Evolutionary conservation across 441 rosid species (phyloP).

Genomic region (Dalechampia spathulata): DNA sequence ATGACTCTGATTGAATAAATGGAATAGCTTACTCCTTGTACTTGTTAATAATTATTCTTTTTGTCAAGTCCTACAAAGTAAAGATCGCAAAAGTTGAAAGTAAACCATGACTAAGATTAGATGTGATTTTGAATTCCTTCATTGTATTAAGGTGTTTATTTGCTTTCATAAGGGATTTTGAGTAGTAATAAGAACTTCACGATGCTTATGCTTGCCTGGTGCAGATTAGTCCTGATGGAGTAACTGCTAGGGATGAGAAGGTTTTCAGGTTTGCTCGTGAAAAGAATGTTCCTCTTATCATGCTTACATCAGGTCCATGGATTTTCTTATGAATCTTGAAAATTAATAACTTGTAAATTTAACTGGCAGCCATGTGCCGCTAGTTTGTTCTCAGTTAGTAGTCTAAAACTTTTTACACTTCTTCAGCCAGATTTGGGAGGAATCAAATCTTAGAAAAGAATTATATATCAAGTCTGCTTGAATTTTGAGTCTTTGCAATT

Average conservation of each 20-base stretch:
- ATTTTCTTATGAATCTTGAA: neutral
- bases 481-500: neutral
- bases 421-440: neutral
- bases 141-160: neutral
- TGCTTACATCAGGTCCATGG: slow-evolving; percentile 84
- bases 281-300: slow-evolving; percentile 65
- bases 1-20: neutral
- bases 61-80: neutral
- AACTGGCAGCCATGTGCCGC: neutral
- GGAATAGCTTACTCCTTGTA: neutral
- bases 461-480: neutral
- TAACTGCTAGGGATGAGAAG: slow-evolving; percentile 79
- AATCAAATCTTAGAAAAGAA: neutral
- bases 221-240: slow-evolving; percentile 80
- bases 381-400: neutral
- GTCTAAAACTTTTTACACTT: neutral
- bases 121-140: neutral
- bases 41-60: neutral
- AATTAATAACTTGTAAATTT: neutral
- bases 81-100: neutral
- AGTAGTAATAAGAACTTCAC: neutral
- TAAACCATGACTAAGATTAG: neutral
- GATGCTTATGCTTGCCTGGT: slow-evolving; percentile 16
- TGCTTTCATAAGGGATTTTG: neutral
- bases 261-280: slow-evolving; percentile 78